Evolutionary conservation across 352 stramenopile genomes (phyloP), one percentile per base, ranked within the genome.

Genomic region (Phytopythium ostracodes): DNA sequence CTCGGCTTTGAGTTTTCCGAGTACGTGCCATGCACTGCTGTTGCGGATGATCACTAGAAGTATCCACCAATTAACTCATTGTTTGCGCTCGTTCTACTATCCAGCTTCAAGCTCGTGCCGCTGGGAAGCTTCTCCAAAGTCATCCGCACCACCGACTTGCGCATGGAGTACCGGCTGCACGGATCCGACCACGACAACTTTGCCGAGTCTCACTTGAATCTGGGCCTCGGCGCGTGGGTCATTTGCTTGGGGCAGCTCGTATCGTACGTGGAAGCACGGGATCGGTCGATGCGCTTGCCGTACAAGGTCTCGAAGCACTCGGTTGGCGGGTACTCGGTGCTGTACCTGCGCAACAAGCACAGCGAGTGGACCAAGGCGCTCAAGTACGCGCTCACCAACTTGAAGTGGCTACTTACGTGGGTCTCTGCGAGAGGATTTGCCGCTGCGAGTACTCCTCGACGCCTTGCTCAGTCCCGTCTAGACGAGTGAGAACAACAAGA

Each of bases 121-220:
- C 66, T 96, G 9, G 90, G 90, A 0, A 96, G 83, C 63, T 91
- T 91, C 24, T 96, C 87, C 35, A 96, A 96, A 59, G 77, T 97
- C 20, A 84, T 93, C 24, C 81, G 87, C 27, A 77, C 81, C 20
- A 91, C 75, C 52, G 88, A 79, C 55, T 60, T 92, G 3, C 81
- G 79, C 10, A 92, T 95, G 87, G 84, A 95, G 59, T 95, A 95
- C 54, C 67, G 68, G 60, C 60, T 95, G 84, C 84, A 96, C 61
- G 87, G 87, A 15, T 91, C 83, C 17, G 87, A 94, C 56, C 79
- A 89, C 27, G 83, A 93, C 68, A 90, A 88, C 54, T 96, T 94
- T 27, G 73, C 75, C 10, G 88, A 94, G 54, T 93, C 84, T 61
- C 81, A 88, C 54, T 93, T 95, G 68, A 96, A 96, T 53, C 76